Conservation (phyloP, 148 eudicot genomes). For the Spergularia bocconei region DNA sequence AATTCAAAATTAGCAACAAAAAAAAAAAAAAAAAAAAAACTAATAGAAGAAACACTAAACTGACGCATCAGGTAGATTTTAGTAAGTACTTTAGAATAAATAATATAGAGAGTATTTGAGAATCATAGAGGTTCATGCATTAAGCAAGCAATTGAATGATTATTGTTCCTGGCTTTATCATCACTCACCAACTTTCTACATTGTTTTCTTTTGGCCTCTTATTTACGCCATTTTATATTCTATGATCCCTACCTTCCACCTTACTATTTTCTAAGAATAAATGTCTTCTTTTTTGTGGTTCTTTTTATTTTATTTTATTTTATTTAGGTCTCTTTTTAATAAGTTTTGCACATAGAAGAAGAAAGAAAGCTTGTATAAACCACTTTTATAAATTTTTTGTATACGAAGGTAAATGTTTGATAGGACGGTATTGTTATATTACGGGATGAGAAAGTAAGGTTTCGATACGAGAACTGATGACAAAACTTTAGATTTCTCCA, state of each 20-base stretch:
- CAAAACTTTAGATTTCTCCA: no score
- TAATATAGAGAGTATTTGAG: neutral
- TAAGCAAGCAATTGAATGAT: slow-evolving; percentile 14
- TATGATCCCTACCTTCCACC: slow-evolving; percentile 13
- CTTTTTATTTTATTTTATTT: no score
- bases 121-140: slow-evolving; percentile 10
- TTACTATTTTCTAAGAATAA: neutral
- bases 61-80: slow-evolving; percentile 10
- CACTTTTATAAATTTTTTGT: no score
- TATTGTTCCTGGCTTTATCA: neutral
- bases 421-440: no score
- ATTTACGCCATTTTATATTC: slow-evolving; percentile 20
- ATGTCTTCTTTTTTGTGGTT: neutral
- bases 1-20: neutral
- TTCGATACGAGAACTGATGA: no score
- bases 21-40: neutral
- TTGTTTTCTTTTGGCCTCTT: slow-evolving; percentile 4
- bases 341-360: no score
- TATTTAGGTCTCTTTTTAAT: no score
- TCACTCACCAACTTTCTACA: slow-evolving; percentile 3
- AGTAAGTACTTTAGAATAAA: neutral
- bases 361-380: no score
- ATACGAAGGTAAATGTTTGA: no score
- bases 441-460: no score
- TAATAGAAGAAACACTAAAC: neutral